phyloP scores from a whole-genome alignment of 2,329 filamentous ascomycete species.

The Lasiodiplodia citricola region DNA sequence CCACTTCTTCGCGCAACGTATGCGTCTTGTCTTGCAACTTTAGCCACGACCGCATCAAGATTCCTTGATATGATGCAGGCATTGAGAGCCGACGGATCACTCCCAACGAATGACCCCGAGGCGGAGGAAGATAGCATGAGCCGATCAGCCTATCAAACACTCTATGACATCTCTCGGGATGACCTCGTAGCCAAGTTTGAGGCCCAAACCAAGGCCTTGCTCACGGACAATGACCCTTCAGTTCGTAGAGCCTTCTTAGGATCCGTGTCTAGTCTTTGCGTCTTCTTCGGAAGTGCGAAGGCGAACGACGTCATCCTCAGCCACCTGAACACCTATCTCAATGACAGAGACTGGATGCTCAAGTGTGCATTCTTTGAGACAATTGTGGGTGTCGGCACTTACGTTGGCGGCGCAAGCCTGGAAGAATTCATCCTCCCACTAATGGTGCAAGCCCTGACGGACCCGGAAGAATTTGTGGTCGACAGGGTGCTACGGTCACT shows the following conservation, averaged over 20 bases:
- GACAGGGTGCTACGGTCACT: slow-evolving; percentile 88
- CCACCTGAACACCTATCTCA: slow-evolving; percentile 95
- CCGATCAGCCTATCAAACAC: slow-evolving; percentile 73
- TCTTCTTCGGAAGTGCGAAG: slow-evolving; percentile 91
- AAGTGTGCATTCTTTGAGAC: slow-evolving; percentile 97
- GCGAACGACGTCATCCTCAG: slow-evolving; percentile 96
- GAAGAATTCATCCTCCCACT: slow-evolving; percentile 95
- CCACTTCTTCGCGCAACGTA: slow-evolving; percentile 86
- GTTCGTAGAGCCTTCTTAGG: slow-evolving; percentile 90
- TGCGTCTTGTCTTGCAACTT: slow-evolving; percentile 85
- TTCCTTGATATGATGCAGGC: slow-evolving; percentile 93
- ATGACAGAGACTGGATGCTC: slow-evolving; percentile 93
- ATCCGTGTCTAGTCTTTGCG: slow-evolving; percentile 88
- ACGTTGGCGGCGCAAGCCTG: slow-evolving; percentile 84
- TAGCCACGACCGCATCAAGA: slow-evolving; percentile 81
- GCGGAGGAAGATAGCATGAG: slow-evolving; percentile 75
- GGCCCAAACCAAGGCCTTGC: slow-evolving; percentile 82
- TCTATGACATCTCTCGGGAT: slow-evolving; percentile 85
- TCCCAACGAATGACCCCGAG: slow-evolving; percentile 78
- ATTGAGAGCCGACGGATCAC: slow-evolving; percentile 79
- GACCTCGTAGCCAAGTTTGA: slow-evolving; percentile 87
- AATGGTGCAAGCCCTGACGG: slow-evolving; percentile 93
- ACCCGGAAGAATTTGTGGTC: slow-evolving; percentile 92
- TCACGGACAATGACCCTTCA: slow-evolving; percentile 83
- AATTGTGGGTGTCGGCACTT: slow-evolving; percentile 89